These are phyloP conservation scores for Whalleya microplaca DNA, from an alignment of 2,329 filamentous ascomycete genomes.

Conservation along the genomic window DNA sequence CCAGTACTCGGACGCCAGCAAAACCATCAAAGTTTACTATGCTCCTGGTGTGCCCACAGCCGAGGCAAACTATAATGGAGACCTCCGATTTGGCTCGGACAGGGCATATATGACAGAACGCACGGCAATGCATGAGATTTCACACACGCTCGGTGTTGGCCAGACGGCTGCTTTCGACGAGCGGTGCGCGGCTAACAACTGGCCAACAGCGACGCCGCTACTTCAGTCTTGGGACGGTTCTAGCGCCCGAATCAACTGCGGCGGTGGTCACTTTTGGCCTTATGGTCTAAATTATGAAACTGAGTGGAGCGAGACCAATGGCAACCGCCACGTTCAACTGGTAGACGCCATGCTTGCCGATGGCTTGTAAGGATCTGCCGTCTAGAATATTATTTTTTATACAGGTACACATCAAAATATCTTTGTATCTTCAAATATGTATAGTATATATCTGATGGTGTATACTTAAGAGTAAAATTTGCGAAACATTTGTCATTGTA, in stretches of 20 bases:
- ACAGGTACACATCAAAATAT: too few species aligned
- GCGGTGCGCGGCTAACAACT: slow-evolving; percentile 45
- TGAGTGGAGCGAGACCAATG: slow-evolving; percentile 51
- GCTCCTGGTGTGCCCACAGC: slow-evolving; percentile 49
- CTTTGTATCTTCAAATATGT: too few species aligned
- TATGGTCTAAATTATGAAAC: slow-evolving; percentile 47
- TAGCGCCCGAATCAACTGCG: slow-evolving; percentile 37
- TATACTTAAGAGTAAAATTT: too few species aligned
- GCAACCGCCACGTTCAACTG: slow-evolving; percentile 46
- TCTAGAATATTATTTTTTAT: too few species aligned
- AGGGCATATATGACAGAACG: slow-evolving; percentile 52
- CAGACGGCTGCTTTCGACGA: slow-evolving; percentile 46
- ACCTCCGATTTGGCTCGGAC: slow-evolving; percentile 51
- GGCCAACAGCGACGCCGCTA: slow-evolving; percentile 45
- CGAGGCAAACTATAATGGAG: slow-evolving; percentile 50
- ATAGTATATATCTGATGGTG: too few species aligned
- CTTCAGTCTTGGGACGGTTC: slow-evolving; percentile 46
- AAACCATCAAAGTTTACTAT: slow-evolving; percentile 46
- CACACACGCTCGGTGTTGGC: slow-evolving; percentile 52
- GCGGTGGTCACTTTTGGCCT: slow-evolving; percentile 45
- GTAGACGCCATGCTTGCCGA: slow-evolving; percentile 51
- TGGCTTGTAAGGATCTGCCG: slow-evolving; percentile 38
- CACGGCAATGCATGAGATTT: slow-evolving; percentile 52
- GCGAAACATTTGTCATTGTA: too few species aligned
- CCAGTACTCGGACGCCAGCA: slow-evolving; percentile 39